A percentile compares a stretch with the other conserved stretches of the same genome.
Evolutionary conservation across 2,329 filamentous ascomycete genomes (phyloP).

Genomic region (Lasiodiplodia gonubiensis): DNA sequence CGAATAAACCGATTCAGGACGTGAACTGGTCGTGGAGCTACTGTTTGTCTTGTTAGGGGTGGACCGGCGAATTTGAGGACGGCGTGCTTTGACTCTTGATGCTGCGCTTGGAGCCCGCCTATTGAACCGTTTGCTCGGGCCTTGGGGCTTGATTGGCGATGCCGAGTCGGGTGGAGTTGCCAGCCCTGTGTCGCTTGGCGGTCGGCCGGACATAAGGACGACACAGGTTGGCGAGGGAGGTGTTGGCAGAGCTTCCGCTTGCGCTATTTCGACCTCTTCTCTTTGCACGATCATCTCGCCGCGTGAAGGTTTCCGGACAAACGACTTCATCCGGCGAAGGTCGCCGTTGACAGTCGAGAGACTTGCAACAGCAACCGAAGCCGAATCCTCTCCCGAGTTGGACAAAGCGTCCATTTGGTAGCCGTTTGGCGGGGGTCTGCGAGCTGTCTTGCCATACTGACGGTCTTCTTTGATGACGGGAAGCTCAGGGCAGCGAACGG

Average conservation of each 20-base stretch:
- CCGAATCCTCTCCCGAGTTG: conserved; percentile 1
- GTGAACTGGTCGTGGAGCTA: neutral
- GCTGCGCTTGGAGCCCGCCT: conserved; percentile 11
- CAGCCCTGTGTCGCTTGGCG: conserved; percentile 11
- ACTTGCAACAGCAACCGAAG: conserved; percentile 26
- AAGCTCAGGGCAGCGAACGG: conserved; percentile 15
- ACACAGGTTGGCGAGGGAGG: conserved; percentile 1
- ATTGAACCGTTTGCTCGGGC: conserved; percentile 11
- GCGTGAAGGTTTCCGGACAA: conserved; percentile 26
- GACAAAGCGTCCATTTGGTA: conserved; percentile 22
- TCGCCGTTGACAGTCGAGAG: conserved; percentile 19
- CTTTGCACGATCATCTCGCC: neutral
- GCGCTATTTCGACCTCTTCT: neutral
- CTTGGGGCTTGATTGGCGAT: conserved; percentile 17
- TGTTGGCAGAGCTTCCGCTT: conserved; percentile 10
- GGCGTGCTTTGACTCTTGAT: conserved; percentile 6
- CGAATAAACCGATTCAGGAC: conserved; percentile 6
- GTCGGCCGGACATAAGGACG: neutral
- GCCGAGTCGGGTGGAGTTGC: conserved; percentile 24
- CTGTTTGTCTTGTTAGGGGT: neutral
- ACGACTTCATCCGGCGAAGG: conserved; percentile 27
- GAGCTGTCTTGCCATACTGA: conserved; percentile 19
- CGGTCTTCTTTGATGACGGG: conserved; percentile 5
- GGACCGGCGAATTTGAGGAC: conserved; percentile 1
- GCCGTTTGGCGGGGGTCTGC: conserved; percentile 10